Conservation (phyloP, 768 basidiomycete species). For the Pleurotus tuoliensis region DNA sequence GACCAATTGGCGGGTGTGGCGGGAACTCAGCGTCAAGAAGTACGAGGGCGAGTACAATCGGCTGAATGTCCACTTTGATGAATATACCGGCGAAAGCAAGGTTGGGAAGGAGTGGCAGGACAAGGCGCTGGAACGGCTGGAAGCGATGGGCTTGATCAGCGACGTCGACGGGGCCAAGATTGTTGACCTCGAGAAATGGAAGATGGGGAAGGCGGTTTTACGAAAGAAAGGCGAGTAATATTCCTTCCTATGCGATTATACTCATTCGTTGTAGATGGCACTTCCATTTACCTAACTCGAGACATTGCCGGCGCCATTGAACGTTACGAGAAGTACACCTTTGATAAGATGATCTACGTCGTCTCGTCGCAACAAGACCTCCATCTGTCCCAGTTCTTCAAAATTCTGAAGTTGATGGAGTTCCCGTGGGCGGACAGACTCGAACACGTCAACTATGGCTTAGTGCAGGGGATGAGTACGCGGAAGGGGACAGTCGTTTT, state of each 20-base stretch:
- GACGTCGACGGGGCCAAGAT: conserved; percentile 81
- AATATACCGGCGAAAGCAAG: conserved; percentile 87
- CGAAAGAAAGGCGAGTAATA: conserved; percentile 67
- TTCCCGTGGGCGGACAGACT: conserved; percentile 82
- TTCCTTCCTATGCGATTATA: not conserved
- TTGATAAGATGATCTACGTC: conserved; percentile 89
- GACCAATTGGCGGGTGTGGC: conserved; percentile 89
- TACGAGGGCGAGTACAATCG: conserved; percentile 86
- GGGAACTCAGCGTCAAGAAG: conserved; percentile 84
- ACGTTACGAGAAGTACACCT: conserved; percentile 88
- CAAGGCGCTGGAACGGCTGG: conserved; percentile 61
- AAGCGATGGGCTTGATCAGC: conserved; percentile 70
- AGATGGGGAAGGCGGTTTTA: conserved; percentile 87
- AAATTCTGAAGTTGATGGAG: conserved; percentile 85
- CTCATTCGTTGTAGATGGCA: conserved; percentile 60
- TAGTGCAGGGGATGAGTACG: conserved; percentile 95
- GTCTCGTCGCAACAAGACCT: conserved; percentile 84
- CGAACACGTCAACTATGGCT: conserved; percentile 86
- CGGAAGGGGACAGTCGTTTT: conserved; percentile 93
- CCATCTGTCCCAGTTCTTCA: conserved; percentile 90
- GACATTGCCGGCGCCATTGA: conserved; percentile 94
- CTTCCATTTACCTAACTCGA: conserved; percentile 90
- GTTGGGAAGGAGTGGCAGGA: conserved; percentile 74
- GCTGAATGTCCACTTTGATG: conserved; percentile 87
- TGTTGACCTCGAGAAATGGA: conserved; percentile 85